These are phyloP conservation scores for Penicillium sp. DNA, from an alignment of 2,329 filamentous ascomycete genomes.

Conservation along the genomic window DNA sequence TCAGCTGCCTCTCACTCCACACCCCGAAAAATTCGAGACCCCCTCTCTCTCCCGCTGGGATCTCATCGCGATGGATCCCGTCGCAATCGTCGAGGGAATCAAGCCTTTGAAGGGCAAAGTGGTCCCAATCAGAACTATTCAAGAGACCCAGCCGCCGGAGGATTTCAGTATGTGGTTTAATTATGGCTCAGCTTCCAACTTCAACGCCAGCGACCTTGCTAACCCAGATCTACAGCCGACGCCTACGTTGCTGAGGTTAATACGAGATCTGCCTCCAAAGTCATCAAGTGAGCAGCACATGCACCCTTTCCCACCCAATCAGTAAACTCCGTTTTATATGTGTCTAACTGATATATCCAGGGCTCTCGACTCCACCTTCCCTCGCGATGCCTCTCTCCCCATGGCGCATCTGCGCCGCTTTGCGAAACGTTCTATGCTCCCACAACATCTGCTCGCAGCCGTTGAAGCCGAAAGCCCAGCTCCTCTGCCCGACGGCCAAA, in stretches of 20 bases:
- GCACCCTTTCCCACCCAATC: neutral
- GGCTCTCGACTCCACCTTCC: slow-evolving; percentile 42
- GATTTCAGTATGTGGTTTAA: slow-evolving; percentile 41
- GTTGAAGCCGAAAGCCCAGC: slow-evolving; percentile 23
- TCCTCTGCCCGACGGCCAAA: slow-evolving; percentile 23
- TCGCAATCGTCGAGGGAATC: slow-evolving; percentile 28
- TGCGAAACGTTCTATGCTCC: slow-evolving; percentile 39
- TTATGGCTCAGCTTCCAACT: neutral
- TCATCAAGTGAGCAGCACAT: slow-evolving; percentile 42
- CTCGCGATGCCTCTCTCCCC: slow-evolving; percentile 35
- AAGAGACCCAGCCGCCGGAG: slow-evolving; percentile 44
- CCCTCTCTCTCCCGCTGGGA: neutral
- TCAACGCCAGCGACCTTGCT: slow-evolving; percentile 1
- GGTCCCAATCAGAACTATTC: slow-evolving; percentile 46
- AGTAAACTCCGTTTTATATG: neutral
- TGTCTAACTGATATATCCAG: slow-evolving; percentile 24
- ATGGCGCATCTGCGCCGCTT: slow-evolving; percentile 47
- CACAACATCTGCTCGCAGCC: slow-evolving; percentile 29
- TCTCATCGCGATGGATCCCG: slow-evolving; percentile 24
- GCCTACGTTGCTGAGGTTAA: slow-evolving; percentile 49
- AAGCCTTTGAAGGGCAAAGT: slow-evolving; percentile 39
- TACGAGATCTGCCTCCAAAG: slow-evolving; percentile 47
- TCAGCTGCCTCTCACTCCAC: neutral
- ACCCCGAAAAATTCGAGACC: neutral
- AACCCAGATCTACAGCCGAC: slow-evolving; percentile 35